Evolutionary conservation across 2,329 filamentous ascomycete species (phyloP), one percentile per base, ranked within the genome.

Genomic region (Paramyrothecium sp.): DNA sequence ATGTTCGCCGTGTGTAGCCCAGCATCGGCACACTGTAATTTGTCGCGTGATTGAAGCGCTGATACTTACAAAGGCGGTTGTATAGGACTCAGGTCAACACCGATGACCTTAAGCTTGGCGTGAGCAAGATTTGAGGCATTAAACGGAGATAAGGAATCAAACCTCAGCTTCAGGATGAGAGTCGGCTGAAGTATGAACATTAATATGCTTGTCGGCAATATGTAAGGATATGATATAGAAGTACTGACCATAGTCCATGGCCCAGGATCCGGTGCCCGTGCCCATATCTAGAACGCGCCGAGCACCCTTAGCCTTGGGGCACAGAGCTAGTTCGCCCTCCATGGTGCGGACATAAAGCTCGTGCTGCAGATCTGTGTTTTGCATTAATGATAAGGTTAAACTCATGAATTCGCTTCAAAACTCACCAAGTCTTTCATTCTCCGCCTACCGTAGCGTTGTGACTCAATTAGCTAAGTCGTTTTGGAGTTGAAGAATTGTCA

Each of bases 51-150:
- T 38, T 38, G 33, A 16, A 38, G 33, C 16, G 33, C 10, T 38
- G 16, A 38, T 51, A 54, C 56, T 3, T 26, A 69, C 68, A 65
- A 72, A 55, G 54, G 49, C 1, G 72, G 73, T 49, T 75, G 73
- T 22, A 75, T 72, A 1, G 71, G 70, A 3, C 66, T 68, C 2
- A 75, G 54, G 54, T 75, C 73, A 30, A 71, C 65, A 17, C 70
- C 69, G 46, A 65, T 59, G 19, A 68, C 65, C 60, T 63, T 46
- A 61, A 22, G 33, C 16, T 11, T 16, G 20, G 11, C n/a, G 3
- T 53, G 7, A 16, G 26, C 48, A 22, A 2, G 51, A 19, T 17
- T 22, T n/a, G 3, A 17, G 21, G 48, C 7, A 21, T 23, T 2
- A 3, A 16, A 16, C 21, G 48, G 13, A 3, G 19, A 23, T 26